phyloP scores from a whole-genome alignment of 345 rosid genomes.

The Rhizophora apiculata region DNA sequence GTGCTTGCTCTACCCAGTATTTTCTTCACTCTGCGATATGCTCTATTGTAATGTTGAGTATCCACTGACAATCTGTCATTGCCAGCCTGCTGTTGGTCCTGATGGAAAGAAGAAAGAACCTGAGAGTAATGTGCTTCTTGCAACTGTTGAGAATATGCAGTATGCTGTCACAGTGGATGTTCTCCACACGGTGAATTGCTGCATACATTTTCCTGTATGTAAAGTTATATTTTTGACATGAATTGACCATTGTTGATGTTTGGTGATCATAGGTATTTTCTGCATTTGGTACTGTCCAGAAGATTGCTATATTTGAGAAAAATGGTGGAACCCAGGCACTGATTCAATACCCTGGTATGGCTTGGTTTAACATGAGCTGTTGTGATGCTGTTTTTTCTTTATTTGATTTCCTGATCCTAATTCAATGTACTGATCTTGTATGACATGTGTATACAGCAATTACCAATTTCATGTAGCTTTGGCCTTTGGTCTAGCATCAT shows the following conservation, averaged over 20 bases:
- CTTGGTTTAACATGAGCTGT: not conserved
- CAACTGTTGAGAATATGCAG: constrained; percentile 94
- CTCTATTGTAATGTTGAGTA: not conserved
- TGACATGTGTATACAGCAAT: too few relatives aligned
- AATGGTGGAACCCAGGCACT: constrained; percentile 95
- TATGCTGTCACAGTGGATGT: constrained; percentile 93
- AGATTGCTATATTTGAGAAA: constrained; percentile 93
- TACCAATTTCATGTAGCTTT: too few relatives aligned
- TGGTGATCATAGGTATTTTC: constrained; percentile 63
- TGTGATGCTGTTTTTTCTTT: not conserved
- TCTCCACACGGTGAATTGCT: constrained; percentile 68
- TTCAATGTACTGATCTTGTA: not conserved
- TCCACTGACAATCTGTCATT: constrained; percentile 21
- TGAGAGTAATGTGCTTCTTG: constrained; percentile 94
- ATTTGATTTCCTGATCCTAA: not conserved
- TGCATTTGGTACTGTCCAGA: constrained; percentile 84
- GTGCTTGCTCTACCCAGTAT: constrained; percentile 27
- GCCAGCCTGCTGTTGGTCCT: constrained; percentile 72
- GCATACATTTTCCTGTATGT: constrained; percentile 2
- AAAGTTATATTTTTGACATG: not conserved
- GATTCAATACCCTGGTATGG: constrained; percentile 81
- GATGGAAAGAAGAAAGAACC: constrained; percentile 88
- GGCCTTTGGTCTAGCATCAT: too few relatives aligned
- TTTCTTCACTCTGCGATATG: not conserved
- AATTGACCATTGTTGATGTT: constrained; percentile 8